Conservation (phyloP, 768 basidiomycete species). For the Lyophyllum shimeji region DNA sequence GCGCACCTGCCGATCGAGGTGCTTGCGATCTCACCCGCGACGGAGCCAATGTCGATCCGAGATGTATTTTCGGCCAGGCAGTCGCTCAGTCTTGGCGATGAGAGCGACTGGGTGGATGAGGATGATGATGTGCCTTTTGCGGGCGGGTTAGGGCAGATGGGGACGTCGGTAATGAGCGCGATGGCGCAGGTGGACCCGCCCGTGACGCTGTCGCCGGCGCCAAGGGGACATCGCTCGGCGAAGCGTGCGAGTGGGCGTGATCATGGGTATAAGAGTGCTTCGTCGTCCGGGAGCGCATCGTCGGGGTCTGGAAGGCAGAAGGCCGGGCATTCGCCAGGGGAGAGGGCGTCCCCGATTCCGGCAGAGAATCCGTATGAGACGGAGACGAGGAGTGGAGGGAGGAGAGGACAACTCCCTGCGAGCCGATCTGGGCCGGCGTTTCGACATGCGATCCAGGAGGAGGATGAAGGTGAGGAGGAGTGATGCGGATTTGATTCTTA, state of each 20-base stretch:
- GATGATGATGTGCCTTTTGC: conserved; percentile 79
- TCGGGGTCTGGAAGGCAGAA: conserved; percentile 35
- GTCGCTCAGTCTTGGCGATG: conserved; percentile 63
- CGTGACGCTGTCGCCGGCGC: conserved; percentile 51
- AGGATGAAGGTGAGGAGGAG: conserved; percentile 85
- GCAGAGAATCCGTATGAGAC: conserved; percentile 47
- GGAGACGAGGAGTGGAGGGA: conserved; percentile 53
- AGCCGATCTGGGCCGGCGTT: conserved; percentile 73
- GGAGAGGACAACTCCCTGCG: conserved; percentile 70
- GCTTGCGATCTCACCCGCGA: conserved; percentile 61
- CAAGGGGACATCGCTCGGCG: conserved; percentile 43
- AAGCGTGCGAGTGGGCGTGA: conserved; percentile 23
- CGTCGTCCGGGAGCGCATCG: conserved; percentile 19
- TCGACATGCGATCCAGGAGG: conserved; percentile 74
- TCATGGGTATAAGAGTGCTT: conserved; percentile 16
- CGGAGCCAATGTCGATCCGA: conserved; percentile 53
- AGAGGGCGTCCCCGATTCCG: conserved; percentile 60
- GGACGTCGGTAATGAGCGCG: conserved; percentile 28
- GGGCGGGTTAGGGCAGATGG: conserved; percentile 75
- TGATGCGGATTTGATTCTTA: conserved; percentile 20
- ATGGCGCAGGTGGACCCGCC: conserved; percentile 33
- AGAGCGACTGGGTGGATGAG: conserved; percentile 88
- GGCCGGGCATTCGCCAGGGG: conserved; percentile 58
- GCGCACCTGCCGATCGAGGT: conserved; percentile 76
- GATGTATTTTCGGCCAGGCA: conserved; percentile 80